A percentile compares a stretch with the other conserved stretches of the same genome.
Conservation (phyloP, 2,329 filamentous ascomycete genomes). For the Chrysoporthe puriensis region DNA sequence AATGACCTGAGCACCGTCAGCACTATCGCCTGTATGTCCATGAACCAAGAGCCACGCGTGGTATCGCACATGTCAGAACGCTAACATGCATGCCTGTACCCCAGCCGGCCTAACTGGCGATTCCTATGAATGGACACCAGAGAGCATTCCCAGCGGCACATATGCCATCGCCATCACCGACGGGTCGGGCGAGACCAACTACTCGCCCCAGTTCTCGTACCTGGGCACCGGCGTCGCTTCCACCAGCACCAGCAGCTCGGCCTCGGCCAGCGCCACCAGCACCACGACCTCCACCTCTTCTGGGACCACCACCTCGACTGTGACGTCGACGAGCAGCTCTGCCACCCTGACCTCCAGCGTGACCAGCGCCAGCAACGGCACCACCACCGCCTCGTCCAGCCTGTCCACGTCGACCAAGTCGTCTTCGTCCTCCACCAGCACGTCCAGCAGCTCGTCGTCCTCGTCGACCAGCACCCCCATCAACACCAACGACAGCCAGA, state of each 20-base stretch:
- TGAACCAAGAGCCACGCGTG: not conserved
- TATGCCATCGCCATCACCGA: slow-evolving; percentile 54
- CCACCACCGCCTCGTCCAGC: slow-evolving; percentile 23
- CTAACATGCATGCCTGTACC: not conserved
- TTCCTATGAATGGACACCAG: slow-evolving; percentile 45
- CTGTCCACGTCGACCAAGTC: slow-evolving; percentile 27
- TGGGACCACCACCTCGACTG: slow-evolving; percentile 28
- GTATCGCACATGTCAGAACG: not conserved
- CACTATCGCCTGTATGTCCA: slow-evolving; percentile 43
- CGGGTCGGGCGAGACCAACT: slow-evolving; percentile 45
- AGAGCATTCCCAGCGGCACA: slow-evolving; percentile 42
- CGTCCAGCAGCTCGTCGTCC: slow-evolving; percentile 30
- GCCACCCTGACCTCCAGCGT: slow-evolving; percentile 32
- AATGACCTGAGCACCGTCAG: slow-evolving; percentile 41
- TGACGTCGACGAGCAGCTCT: slow-evolving; percentile 25
- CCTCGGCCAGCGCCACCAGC: slow-evolving; percentile 28
- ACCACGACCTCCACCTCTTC: slow-evolving; percentile 22
- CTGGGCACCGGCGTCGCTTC: slow-evolving; percentile 34
- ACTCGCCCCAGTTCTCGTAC: slow-evolving; percentile 45
- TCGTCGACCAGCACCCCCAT: slow-evolving; percentile 34
- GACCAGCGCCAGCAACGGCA: slow-evolving; percentile 32
- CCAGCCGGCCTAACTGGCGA: slow-evolving; percentile 40
- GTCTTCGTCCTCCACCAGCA: slow-evolving; percentile 15
- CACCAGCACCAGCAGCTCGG: slow-evolving; percentile 25
- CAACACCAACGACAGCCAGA: slow-evolving; percentile 42